Percentiles rank a stretch among this genome's conserved stretches.
phyloP scores from a whole-genome alignment of 1,139 yeast species.

The Blastobotrys buckinghamii region DNA sequence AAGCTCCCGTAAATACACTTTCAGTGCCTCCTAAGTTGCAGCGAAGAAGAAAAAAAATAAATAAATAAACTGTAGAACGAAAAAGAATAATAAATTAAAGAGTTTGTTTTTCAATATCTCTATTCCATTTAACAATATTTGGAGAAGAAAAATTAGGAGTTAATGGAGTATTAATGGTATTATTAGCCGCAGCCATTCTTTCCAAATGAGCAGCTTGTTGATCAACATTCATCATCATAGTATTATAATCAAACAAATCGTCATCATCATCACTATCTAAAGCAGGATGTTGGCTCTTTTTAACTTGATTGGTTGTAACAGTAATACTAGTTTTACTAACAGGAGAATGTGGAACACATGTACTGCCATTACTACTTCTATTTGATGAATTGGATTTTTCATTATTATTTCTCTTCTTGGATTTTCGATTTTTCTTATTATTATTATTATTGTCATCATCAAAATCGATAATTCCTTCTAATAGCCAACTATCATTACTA shows the following conservation, averaged over 20 bases:
- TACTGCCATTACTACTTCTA: background rate
- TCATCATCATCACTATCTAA: background rate
- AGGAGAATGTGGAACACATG: background rate
- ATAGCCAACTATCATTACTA: background rate
- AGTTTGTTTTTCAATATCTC: background rate
- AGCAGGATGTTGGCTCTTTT: background rate
- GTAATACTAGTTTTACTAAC: background rate
- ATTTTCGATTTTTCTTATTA: background rate
- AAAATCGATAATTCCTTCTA: background rate
- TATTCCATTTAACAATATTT: background rate
- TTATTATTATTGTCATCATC: background rate
- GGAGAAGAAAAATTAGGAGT: background rate
- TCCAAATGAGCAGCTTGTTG: constrained; percentile 7
- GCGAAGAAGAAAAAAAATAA: background rate
- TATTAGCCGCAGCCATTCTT: background rate
- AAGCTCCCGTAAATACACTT: too few species aligned
- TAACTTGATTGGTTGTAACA: background rate
- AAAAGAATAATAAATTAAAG: background rate
- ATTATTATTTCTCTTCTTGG: background rate
- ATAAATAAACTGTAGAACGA: background rate
- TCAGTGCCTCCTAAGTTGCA: too few species aligned
- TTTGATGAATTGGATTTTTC: background rate
- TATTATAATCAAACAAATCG: constrained; percentile 9
- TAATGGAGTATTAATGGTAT: background rate
- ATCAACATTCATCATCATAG: constrained; percentile 12